phyloP scores from a whole-genome alignment of 768 basidiomycete species.

The Gymnopilus junonius region DNA sequence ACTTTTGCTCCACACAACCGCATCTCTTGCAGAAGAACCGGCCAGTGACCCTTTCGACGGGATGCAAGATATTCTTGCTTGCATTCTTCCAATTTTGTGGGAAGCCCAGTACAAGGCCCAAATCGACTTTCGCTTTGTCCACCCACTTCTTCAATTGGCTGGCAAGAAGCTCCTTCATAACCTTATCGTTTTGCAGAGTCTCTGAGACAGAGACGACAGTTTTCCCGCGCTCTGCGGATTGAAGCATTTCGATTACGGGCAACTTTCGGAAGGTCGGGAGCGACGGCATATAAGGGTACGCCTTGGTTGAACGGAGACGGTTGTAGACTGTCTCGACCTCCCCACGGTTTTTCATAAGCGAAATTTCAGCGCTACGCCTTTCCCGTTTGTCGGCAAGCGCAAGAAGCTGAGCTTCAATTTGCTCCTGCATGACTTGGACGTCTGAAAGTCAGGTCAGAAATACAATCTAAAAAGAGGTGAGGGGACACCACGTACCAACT shows the following conservation, averaged over 20 bases:
- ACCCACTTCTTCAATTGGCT: slow-evolving; percentile 54
- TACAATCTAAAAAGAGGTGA: not conserved
- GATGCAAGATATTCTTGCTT: slow-evolving; percentile 51
- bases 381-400: slow-evolving; percentile 25
- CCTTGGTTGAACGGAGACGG: slow-evolving; percentile 41
- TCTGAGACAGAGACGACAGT: slow-evolving; percentile 16
- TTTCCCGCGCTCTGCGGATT: slow-evolving; percentile 26
- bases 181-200: slow-evolving; percentile 30
- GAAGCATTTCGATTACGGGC: slow-evolving; percentile 46
- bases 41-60: slow-evolving; percentile 60
- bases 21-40: slow-evolving; percentile 64
- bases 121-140: slow-evolving; percentile 41
- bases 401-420: slow-evolving; percentile 31
- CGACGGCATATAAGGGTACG: slow-evolving; percentile 42
- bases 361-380: slow-evolving; percentile 23
- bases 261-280: slow-evolving; percentile 52
- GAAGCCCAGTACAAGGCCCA: slow-evolving; percentile 54
- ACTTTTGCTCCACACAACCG: slow-evolving; percentile 33
- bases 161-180: slow-evolving; percentile 26
- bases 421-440: slow-evolving; percentile 19
- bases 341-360: slow-evolving; percentile 30
- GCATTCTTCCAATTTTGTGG: slow-evolving; percentile 52
- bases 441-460: slow-evolving; percentile 21
- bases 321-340: slow-evolving; percentile 50
- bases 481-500: slow-evolving; percentile 38